phyloP scores from a whole-genome alignment of 768 basidiomycete genomes.

The Pisolithus orientalis region DNA sequence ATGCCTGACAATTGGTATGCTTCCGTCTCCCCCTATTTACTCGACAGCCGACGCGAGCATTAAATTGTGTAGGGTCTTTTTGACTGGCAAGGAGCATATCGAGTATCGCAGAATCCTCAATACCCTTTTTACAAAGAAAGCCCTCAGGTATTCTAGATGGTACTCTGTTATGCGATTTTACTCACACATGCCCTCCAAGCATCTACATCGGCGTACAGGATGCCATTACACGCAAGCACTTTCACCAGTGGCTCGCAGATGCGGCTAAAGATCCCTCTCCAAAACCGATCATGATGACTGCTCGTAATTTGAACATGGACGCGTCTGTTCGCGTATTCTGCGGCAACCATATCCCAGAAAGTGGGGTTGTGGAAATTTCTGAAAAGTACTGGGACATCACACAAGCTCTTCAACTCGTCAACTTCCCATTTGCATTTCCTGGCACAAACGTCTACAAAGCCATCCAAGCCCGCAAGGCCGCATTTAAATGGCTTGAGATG shows the following conservation, averaged over 20 bases:
- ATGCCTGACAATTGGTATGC: constrained; percentile 79
- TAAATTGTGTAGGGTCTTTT: constrained; percentile 75
- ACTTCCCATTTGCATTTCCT: constrained; percentile 92
- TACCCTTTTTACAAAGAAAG: constrained; percentile 88
- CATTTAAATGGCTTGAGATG: constrained; percentile 71
- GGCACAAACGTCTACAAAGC: constrained; percentile 97
- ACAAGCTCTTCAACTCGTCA: constrained; percentile 92
- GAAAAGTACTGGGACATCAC: constrained; percentile 98
- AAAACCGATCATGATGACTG: constrained; percentile 79
- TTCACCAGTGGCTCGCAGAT: constrained; percentile 63
- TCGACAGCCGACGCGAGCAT: background rate
- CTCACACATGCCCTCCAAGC: constrained; percentile 31
- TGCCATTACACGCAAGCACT: constrained; percentile 67
- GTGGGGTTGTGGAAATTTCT: constrained; percentile 73
- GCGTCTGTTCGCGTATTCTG: constrained; percentile 95
- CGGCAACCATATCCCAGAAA: constrained; percentile 80
- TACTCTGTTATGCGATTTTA: background rate
- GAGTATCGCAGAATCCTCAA: constrained; percentile 92
- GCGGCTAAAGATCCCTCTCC: constrained; percentile 41
- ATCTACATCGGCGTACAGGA: constrained; percentile 87
- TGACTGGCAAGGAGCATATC: constrained; percentile 88
- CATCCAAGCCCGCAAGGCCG: constrained; percentile 82
- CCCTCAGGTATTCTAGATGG: constrained; percentile 55
- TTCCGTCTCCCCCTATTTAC: constrained; percentile 5
- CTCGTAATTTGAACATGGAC: constrained; percentile 94